Evolutionary conservation across 1,139 yeast species (phyloP).

Genomic region (Hyphopichia buzzinii): DNA sequence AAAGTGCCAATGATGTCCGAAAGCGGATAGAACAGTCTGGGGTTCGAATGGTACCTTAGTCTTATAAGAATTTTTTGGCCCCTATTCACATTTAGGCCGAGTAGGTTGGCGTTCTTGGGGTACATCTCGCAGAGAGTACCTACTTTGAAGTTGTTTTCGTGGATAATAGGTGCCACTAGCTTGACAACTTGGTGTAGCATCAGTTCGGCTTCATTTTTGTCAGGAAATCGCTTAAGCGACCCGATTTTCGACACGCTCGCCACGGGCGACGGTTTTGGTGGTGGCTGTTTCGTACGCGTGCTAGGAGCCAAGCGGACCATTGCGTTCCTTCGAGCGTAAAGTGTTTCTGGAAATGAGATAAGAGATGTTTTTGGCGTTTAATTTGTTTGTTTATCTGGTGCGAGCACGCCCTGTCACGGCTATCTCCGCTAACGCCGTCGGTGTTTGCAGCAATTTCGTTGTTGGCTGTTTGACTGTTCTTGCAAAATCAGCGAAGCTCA

Average conservation of each 20-base stretch:
- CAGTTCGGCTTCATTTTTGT: slow-evolving; percentile 55
- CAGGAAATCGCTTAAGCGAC: slow-evolving; percentile 51
- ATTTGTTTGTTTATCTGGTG: too few species aligned
- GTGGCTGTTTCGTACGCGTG: slow-evolving; percentile 8
- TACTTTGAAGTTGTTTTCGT: slow-evolving; percentile 63
- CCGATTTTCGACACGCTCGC: slow-evolving; percentile 52
- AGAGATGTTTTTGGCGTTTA: too few species aligned
- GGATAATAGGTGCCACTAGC: slow-evolving; percentile 72
- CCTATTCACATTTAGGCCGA: slow-evolving; percentile 85
- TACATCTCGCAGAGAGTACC: slow-evolving; percentile 76
- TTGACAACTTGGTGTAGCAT: slow-evolving; percentile 61
- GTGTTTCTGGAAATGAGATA: too few species aligned
- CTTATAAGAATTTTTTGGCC: slow-evolving; percentile 77
- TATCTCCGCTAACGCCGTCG: too few species aligned
- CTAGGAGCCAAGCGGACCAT: slow-evolving; percentile 7
- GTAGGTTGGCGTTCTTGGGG: slow-evolving; percentile 64
- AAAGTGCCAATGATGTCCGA: slow-evolving; percentile 75
- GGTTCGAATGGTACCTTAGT: slow-evolving; percentile 59
- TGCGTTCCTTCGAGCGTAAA: too few species aligned
- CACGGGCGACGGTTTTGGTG: slow-evolving; percentile 37
- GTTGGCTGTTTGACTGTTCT: too few species aligned
- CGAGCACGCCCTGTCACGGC: too few species aligned
- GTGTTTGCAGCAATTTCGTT: too few species aligned
- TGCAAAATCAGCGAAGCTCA: too few species aligned
- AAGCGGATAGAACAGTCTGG: slow-evolving; percentile 59